Evolutionary conservation across 306 rosid species (phyloP).

Genomic region (Heteromeles arbutifolia): DNA sequence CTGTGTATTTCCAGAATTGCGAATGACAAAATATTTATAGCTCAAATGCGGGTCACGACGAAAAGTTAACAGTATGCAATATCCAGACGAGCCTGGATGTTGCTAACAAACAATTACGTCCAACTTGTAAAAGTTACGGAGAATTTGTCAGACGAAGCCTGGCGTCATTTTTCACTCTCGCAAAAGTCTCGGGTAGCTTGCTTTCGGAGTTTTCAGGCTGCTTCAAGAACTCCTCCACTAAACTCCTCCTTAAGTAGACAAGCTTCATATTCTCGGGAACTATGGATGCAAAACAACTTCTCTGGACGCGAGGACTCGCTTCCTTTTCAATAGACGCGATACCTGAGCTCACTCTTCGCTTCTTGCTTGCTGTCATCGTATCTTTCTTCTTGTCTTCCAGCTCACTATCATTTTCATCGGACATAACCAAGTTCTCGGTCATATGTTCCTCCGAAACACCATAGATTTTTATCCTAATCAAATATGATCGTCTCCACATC

Average conservation of each 20-base stretch:
- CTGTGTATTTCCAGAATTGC: neutral
- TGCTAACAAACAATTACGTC: neutral
- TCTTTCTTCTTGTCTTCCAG: conserved; percentile 13
- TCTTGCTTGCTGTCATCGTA: conserved; percentile 2
- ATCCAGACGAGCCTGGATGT: too few relatives aligned
- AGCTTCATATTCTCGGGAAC: neutral
- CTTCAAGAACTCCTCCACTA: neutral
- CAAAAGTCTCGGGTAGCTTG: conserved; percentile 1
- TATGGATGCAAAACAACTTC: conserved; percentile 17
- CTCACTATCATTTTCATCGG: conserved; percentile 2
- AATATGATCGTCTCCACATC: conserved; percentile 29
- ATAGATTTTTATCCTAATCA: conserved; percentile 24
- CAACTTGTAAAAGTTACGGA: neutral
- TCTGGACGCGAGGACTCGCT: neutral
- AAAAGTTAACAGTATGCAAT: too few relatives aligned
- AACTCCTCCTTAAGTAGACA: conserved; percentile 7
- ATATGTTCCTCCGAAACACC: conserved; percentile 38
- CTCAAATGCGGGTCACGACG: neutral
- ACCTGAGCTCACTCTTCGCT: conserved; percentile 13
- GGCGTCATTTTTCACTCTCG: conserved; percentile 9
- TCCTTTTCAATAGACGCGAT: conserved; percentile 17
- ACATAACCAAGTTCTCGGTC: conserved; percentile 13
- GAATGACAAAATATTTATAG: neutral
- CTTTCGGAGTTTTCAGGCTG: conserved; percentile 1
- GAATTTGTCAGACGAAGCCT: neutral